phyloP scores from a whole-genome alignment of 345 rosid species.

The Populus nigra region DNA sequence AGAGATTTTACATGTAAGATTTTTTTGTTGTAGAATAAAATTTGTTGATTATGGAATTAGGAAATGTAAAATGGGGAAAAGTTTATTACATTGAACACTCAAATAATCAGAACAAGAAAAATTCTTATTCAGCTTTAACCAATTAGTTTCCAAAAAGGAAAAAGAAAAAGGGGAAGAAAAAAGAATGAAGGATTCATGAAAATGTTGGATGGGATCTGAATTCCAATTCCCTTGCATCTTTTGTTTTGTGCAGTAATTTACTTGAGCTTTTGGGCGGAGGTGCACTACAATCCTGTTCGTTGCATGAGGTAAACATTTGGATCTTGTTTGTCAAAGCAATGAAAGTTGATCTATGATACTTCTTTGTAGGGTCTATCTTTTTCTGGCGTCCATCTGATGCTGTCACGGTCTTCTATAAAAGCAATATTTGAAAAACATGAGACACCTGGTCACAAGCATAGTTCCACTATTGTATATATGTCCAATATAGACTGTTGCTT shows the following conservation, averaged over 20 bases:
- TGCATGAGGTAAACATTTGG: slow-evolving; percentile 61
- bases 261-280: slow-evolving; percentile 97
- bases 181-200: not conserved
- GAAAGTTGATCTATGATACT: not conserved
- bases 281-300: slow-evolving; percentile 90
- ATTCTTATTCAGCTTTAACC: not conserved
- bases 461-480: not conserved
- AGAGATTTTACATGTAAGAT: not conserved
- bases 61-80: too few species aligned
- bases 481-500: not conserved
- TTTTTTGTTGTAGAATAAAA: not conserved
- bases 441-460: too few species aligned
- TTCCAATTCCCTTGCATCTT: not conserved
- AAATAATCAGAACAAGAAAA: not conserved
- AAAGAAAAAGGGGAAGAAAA: too few species aligned
- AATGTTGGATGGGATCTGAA: not conserved
- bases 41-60: not conserved
- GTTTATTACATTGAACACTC: not conserved
- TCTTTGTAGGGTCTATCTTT: not conserved
- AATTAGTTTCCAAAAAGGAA: not conserved
- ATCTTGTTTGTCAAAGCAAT: not conserved
- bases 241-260: slow-evolving; percentile 54
- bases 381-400: not conserved
- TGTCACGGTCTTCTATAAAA: not conserved
- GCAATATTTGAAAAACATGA: too few species aligned